These are phyloP conservation scores for Blastocystis sp. DNA, from an alignment of 352 stramenopile species.

Conservation along the genomic window DNA sequence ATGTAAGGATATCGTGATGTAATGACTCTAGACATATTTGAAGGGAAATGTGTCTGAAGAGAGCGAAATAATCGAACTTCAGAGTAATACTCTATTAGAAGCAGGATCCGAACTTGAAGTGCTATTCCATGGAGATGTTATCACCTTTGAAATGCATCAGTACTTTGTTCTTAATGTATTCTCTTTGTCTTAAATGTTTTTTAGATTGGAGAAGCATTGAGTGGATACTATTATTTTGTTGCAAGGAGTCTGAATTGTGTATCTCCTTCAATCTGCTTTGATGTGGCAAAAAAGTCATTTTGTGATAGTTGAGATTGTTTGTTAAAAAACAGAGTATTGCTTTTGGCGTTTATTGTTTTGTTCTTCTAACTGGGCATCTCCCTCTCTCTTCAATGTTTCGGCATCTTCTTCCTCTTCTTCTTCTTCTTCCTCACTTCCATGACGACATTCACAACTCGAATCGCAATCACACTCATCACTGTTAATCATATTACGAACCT, in stretches of 20 bases:
- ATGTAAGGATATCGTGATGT: neutral
- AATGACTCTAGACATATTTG: neutral
- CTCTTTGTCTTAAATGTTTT: neutral
- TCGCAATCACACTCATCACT: neutral
- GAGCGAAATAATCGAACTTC: neutral
- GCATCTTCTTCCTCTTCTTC: slow-evolving; percentile 19
- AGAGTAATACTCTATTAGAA: neutral
- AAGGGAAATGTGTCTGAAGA: neutral
- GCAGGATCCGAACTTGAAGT: neutral
- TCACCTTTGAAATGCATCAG: neutral
- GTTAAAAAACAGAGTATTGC: neutral
- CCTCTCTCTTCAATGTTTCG: neutral
- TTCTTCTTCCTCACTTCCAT: neutral
- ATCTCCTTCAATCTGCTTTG: neutral
- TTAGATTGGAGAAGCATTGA: neutral
- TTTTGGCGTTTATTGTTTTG: neutral
- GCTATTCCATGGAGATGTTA: neutral
- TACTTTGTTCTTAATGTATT: slow-evolving; percentile 38
- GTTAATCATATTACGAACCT: neutral
- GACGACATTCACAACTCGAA: neutral
- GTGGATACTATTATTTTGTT: neutral
- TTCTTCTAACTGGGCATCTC: neutral
- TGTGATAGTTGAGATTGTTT: slow-evolving; percentile 18
- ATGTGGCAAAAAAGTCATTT: neutral
- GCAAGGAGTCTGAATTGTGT: slow-evolving; percentile 18